Evolutionary conservation across 1,284 basidiomycete genomes (phyloP), one percentile per base, ranked within the genome.

Genomic region (Ustilago nuda): DNA sequence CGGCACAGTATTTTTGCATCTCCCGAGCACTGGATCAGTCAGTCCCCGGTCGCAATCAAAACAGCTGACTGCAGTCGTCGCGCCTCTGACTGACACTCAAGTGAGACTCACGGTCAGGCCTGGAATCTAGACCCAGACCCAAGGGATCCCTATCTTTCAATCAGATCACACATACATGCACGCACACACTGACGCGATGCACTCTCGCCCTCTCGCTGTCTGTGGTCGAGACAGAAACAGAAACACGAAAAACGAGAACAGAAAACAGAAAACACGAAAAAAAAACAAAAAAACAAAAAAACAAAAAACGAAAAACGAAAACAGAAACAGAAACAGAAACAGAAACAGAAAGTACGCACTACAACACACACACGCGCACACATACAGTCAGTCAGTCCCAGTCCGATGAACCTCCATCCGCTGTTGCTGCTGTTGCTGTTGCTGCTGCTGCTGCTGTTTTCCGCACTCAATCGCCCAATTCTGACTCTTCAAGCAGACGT

Each of bases 341-440:
- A 54, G 5, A 37, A n/a, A 30, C 54, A 39, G n/a, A 23, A 55
- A 55, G 23, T 55, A 13, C 37, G 41, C 37, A 32, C 23, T 41
- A 27, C 52, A 54, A 7, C 30, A 51, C 50, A 32, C 50, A 19
- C 48, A 30, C 17, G 23, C 35, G 15, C n/a, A 36, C 17, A 54
- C 17, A 23, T 39, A 45, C 53, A 35, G 53, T 57, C 23, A 27
- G 23, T 27, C 23, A 27, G 23, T 50, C 32, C 56, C 55, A 66
- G 64, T 66, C 64, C 52, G 57, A 56, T 51, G 52, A 66, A 50
- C 35, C 56, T 60, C 64, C 57, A 66, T 66, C 57, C 57, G 46
- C 36, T 32, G 23, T 9, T 17, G 17, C 27, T 48, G 32, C 37
- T 30, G 23, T n/a, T n/a, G n/a, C n/a, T n/a, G n/a, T n/a, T n/a